These are phyloP conservation scores for Cyberlindnera suaveolens DNA, from an alignment of 805 yeast genomes.

Conservation along the genomic window DNA sequence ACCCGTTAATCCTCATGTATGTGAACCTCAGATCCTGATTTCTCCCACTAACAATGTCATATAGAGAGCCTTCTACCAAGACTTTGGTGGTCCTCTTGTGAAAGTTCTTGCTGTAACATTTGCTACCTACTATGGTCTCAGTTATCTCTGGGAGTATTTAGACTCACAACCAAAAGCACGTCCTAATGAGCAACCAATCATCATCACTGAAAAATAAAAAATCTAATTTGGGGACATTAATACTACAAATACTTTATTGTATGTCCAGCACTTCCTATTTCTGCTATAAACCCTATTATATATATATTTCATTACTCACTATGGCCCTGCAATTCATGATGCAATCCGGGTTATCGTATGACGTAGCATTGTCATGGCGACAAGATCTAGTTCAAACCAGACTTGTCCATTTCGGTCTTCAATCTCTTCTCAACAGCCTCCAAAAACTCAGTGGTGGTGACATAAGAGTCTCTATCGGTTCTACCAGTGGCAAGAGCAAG, in stretches of 20 bases:
- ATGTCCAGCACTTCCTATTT: slow-evolving; percentile 23
- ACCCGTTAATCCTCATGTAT: slow-evolving; percentile 16
- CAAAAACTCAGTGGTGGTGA: slow-evolving; percentile 81
- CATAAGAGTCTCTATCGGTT: slow-evolving; percentile 76
- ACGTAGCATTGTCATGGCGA: neutral
- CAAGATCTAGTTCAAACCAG: slow-evolving; percentile 7
- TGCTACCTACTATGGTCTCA: slow-evolving; percentile 39
- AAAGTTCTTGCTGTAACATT: slow-evolving; percentile 40
- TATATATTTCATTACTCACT: neutral
- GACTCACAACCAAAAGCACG: slow-evolving; percentile 21
- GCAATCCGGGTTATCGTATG: neutral
- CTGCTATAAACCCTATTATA: slow-evolving; percentile 15
- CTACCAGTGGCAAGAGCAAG: slow-evolving; percentile 85
- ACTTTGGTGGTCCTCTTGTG: slow-evolving; percentile 39
- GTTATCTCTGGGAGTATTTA: slow-evolving; percentile 38
- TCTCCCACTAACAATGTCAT: neutral
- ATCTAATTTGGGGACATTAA: no score
- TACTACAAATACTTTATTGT: neutral
- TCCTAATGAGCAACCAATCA: neutral
- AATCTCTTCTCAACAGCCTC: slow-evolving; percentile 68
- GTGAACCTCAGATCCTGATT: neutral
- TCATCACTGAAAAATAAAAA: no score
- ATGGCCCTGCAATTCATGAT: slow-evolving; percentile 1
- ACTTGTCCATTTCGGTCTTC: slow-evolving; percentile 26
- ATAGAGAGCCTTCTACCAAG: slow-evolving; percentile 36